These are phyloP conservation scores for Dactylellina drechsleri DNA, from an alignment of 2,329 filamentous ascomycete species.

Conservation along the genomic window DNA sequence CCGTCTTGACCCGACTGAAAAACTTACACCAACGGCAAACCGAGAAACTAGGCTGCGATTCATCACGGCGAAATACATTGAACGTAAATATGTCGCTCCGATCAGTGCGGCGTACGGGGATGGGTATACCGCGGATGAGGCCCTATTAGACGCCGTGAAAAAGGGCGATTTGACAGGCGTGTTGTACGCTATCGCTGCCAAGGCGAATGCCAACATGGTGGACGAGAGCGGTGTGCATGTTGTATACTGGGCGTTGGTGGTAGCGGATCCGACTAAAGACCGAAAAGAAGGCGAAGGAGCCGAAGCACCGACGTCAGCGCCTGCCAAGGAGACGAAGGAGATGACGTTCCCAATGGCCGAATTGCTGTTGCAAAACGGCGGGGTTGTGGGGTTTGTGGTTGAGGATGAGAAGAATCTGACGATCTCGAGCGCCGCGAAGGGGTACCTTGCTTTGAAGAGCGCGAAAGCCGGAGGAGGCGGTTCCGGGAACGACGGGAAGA, in stretches of 20 bases:
- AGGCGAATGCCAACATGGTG: slow-evolving; percentile 84
- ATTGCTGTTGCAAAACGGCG: slow-evolving; percentile 90
- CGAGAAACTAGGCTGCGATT: slow-evolving; percentile 92
- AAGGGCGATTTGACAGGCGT: slow-evolving; percentile 95
- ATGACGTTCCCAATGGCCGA: slow-evolving; percentile 89
- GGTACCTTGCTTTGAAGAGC: slow-evolving; percentile 84
- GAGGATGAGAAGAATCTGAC: slow-evolving; percentile 75
- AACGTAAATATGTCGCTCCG: slow-evolving; percentile 81
- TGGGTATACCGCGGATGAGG: slow-evolving; percentile 83
- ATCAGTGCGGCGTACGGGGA: slow-evolving; percentile 68
- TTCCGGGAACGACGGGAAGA: slow-evolving; percentile 59
- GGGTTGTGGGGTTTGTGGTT: slow-evolving; percentile 73
- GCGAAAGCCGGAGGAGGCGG: slow-evolving; percentile 62
- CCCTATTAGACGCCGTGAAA: slow-evolving; percentile 90
- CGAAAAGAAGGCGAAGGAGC: slow-evolving; percentile 44
- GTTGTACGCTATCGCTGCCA: slow-evolving; percentile 85
- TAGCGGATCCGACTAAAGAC: slow-evolving; percentile 75
- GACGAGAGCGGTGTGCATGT: slow-evolving; percentile 89
- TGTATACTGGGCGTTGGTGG: slow-evolving; percentile 88
- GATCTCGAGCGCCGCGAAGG: slow-evolving; percentile 79
- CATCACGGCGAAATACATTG: slow-evolving; percentile 94
- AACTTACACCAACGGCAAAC: slow-evolving; percentile 79
- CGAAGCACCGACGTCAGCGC: slow-evolving; percentile 57
- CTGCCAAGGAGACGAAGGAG: slow-evolving; percentile 65
- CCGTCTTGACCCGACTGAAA: slow-evolving; percentile 76